These are phyloP conservation scores for Phyllosticta citrichinensis DNA, from an alignment of 2,329 filamentous ascomycete genomes.

Conservation along the genomic window DNA sequence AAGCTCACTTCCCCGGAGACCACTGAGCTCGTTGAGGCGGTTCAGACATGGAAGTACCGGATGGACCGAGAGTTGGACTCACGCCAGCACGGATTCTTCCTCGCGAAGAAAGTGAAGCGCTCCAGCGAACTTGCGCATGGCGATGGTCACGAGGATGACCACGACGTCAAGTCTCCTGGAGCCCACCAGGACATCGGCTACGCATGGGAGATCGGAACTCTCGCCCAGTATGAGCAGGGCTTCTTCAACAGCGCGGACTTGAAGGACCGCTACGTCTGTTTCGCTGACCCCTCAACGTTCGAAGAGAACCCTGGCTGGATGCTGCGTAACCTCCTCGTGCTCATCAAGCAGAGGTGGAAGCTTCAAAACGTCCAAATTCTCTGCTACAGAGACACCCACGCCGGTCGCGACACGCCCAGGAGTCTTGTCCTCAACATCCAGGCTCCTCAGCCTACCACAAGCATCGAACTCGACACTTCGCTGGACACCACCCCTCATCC, in stretches of 20 bases:
- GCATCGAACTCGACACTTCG: slow-evolving; percentile 5
- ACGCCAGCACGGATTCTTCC: slow-evolving; percentile 86
- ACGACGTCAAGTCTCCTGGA: slow-evolving; percentile 28
- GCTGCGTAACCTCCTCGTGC: slow-evolving; percentile 74
- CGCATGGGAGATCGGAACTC: slow-evolving; percentile 65
- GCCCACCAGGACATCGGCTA: slow-evolving; percentile 50
- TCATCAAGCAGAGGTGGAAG: slow-evolving; percentile 73
- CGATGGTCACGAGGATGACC: slow-evolving; percentile 16
- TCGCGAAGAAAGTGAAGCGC: slow-evolving; percentile 64
- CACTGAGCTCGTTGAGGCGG: slow-evolving; percentile 65
- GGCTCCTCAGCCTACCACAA: slow-evolving; percentile 28
- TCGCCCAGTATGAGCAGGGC: slow-evolving; percentile 71
- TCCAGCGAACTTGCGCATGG: slow-evolving; percentile 7
- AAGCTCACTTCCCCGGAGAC: slow-evolving; percentile 59
- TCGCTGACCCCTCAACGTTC: slow-evolving; percentile 90
- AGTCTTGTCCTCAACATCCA: slow-evolving; percentile 67
- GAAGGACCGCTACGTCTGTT: slow-evolving; percentile 74
- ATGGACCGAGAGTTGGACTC: slow-evolving; percentile 52
- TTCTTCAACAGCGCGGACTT: slow-evolving; percentile 68
- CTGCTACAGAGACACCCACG: slow-evolving; percentile 79
- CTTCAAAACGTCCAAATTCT: slow-evolving; percentile 71
- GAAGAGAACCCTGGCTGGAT: slow-evolving; percentile 84
- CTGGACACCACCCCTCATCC: slow-evolving; percentile 12
- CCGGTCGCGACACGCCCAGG: slow-evolving; percentile 65
- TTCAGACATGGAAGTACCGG: slow-evolving; percentile 78